phyloP scores from a whole-genome alignment of 2,329 filamentous ascomycete genomes.

The Fonsecaea multimorphosa region DNA sequence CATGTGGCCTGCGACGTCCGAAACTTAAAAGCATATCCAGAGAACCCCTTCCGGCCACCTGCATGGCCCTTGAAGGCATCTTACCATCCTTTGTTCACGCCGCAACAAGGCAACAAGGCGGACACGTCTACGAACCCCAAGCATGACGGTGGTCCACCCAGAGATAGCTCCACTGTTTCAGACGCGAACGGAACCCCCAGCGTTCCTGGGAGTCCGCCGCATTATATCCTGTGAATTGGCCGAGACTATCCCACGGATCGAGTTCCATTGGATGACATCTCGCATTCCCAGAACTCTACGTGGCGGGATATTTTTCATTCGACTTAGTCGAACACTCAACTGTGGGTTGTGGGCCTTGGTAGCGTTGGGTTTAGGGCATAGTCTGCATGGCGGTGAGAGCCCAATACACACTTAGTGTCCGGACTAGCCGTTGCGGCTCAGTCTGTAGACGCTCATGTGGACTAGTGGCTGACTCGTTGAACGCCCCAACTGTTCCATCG shows the following conservation, averaged over 20 bases:
- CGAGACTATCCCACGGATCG: not conserved
- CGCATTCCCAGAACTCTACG: not conserved
- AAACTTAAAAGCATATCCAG: not conserved
- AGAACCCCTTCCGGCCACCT: not conserved
- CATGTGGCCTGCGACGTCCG: not conserved
- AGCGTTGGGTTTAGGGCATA: not conserved
- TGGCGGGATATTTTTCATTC: not conserved
- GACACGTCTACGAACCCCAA: not conserved
- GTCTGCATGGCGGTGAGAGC: not conserved
- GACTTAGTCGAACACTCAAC: not conserved
- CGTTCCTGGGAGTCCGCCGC: too few species aligned
- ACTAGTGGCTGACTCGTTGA: not conserved
- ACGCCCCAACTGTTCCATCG: not conserved
- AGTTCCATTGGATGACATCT: not conserved
- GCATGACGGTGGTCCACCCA: not conserved
- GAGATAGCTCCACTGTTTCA: not conserved
- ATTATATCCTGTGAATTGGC: not conserved
- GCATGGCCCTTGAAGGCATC: not conserved
- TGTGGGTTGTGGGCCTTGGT: not conserved
- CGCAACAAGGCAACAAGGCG: not conserved
- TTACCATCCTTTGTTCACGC: not conserved
- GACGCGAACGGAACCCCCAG: too few species aligned
- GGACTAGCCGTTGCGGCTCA: not conserved
- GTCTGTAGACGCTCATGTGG: not conserved
- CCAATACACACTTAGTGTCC: not conserved